Base-by-base conservation (phyloP, 257 asterid species). In the Marsdenia floribunda region DNA sequence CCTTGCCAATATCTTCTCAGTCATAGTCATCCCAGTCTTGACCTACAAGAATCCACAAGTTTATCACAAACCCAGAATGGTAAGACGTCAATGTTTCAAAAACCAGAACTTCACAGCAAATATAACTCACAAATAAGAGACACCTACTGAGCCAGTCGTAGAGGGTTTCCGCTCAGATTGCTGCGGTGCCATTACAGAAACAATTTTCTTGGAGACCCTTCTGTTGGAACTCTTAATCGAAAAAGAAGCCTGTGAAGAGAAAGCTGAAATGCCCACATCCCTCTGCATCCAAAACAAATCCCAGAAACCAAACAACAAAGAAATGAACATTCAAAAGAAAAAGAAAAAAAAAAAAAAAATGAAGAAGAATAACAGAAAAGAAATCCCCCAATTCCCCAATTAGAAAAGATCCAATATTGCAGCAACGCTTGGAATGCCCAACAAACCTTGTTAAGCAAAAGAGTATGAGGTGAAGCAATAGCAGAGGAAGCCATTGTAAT, bases 1-100 rank as follows among this genome's bases (percentile, higher is more conserved):
- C n/a, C n/a, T n/a, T n/a, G n/a, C n/a, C 54, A 95, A 75, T 75
- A 92, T 90, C 88, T 95, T 95, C 87, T 95, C 97, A 72, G 98
- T 95, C 96, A 90, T 86, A 12, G 97, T 92, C 98, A 90, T 89
- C 73, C 84, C 93, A 26, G 90, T 89, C 86, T 95, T 92, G 38
- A 95, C 96, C 99, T 95, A 77, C 37, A 76, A 82, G 42, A 2
- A 4, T 21, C 29, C 73, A 65, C 46, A 70, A 75, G 16, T 74
- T 70, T 70, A 58, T 68, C 71, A 37, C 76, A 72, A 72, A 52
- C 46, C 71, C 81, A 73, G 21, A 49, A 74, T 53, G 7, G 79
- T 80, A 40, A 40, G 68, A 80, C 60, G 75, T 66, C 66, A 37
- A 49, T 63, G 13, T 50, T 50, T 13, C 50, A 29, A 77, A 72